A percentile compares a stretch with the other conserved stretches of the same genome.
phyloP scores from a whole-genome alignment of 148 eudicot genomes.

The Nepenthes gracilis region DNA sequence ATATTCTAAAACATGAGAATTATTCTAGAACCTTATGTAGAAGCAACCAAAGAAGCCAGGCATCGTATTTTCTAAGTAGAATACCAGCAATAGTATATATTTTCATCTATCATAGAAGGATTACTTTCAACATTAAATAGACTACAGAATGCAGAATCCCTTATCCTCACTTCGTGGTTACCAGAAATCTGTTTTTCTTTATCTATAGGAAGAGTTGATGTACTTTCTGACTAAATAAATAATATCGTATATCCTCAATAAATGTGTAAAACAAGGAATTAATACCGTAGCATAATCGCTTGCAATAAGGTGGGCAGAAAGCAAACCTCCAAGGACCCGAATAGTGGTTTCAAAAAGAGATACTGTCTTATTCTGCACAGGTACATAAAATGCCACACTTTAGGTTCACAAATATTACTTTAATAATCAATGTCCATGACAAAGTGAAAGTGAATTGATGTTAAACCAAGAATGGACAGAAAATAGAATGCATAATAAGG shows the following conservation, averaged over 20 bases:
- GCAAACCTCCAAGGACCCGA: constrained; percentile 91
- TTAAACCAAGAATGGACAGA: not conserved
- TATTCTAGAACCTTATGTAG: not conserved
- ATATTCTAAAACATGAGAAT: not conserved
- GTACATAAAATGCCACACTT: constrained; percentile 4
- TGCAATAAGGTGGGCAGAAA: constrained; percentile 99
- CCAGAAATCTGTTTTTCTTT: too few species aligned
- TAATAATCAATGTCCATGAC: not conserved
- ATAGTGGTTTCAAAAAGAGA: constrained; percentile 94
- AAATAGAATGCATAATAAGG: too few species aligned
- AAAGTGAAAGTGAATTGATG: constrained; percentile 1
- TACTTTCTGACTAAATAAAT: too few species aligned
- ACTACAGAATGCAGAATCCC: too few species aligned
- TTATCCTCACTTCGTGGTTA: too few species aligned
- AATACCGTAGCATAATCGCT: constrained; percentile 97
- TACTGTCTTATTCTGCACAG: constrained; percentile 94
- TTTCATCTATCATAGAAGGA: too few species aligned
- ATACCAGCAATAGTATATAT: too few species aligned
- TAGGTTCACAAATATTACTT: not conserved
- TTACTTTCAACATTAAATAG: too few species aligned
- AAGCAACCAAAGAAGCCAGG: not conserved
- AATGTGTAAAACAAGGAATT: constrained; percentile 6
- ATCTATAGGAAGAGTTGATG: too few species aligned
- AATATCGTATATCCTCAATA: not conserved
- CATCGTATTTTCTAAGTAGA: not conserved